phyloP scores from a whole-genome alignment of 768 basidiomycete genomes.

The Boletus rubroflammeus region DNA sequence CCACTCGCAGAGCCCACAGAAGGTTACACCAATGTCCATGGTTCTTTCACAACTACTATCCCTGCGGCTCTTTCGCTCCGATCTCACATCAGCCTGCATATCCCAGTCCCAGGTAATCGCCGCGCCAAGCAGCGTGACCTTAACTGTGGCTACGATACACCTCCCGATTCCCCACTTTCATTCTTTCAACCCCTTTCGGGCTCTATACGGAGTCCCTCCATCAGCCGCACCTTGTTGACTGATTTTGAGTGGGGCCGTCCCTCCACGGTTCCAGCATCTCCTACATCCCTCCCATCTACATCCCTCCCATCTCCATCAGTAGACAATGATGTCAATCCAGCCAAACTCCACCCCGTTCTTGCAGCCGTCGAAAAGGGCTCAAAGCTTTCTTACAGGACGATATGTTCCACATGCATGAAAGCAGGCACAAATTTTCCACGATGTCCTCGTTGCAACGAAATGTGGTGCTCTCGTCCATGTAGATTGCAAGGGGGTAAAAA shows the following conservation, averaged over 20 bases:
- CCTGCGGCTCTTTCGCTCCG: constrained; percentile 33
- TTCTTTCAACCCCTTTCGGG: constrained; percentile 12
- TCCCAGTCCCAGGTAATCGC: constrained; percentile 12
- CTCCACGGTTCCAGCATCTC: constrained; percentile 11
- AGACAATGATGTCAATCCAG: constrained; percentile 5
- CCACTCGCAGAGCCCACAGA: constrained; percentile 22
- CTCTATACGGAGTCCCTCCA: constrained; percentile 34
- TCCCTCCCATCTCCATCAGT: constrained; percentile 21
- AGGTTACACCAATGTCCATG: constrained; percentile 28
- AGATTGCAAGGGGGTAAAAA: constrained; percentile 50
- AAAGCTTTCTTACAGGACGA: constrained; percentile 40
- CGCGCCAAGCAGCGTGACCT: constrained; percentile 1
- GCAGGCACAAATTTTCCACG: constrained; percentile 54
- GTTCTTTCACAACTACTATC: constrained; percentile 40
- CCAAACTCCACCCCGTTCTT: constrained; percentile 42
- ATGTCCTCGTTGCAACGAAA: constrained; percentile 55
- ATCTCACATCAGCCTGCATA: constrained; percentile 14
- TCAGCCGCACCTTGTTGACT: constrained; percentile 40
- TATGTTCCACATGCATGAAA: constrained; percentile 53
- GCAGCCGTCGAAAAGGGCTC: constrained; percentile 51
- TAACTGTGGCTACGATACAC: constrained; percentile 22
- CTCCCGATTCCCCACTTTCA: constrained; percentile 29
- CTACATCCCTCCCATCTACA: constrained; percentile 19
- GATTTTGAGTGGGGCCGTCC: constrained; percentile 10
- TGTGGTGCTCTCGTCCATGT: constrained; percentile 66